Evolutionary conservation across 2,329 filamentous ascomycete genomes (phyloP).

Genomic region (Cytospora schulzeri): DNA sequence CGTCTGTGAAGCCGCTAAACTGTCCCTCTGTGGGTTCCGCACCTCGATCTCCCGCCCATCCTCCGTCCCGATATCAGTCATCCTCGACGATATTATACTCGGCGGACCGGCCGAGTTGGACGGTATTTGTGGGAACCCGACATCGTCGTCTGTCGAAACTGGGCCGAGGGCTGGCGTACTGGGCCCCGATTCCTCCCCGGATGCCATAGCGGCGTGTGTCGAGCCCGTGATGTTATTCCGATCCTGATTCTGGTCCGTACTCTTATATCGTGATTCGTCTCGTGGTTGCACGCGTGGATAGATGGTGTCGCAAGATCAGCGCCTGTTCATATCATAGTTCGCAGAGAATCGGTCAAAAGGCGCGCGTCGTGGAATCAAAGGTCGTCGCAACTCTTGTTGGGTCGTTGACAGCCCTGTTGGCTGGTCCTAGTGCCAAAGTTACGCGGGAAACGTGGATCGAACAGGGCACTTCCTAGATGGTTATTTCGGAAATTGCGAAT

Average conservation of each 20-base stretch:
- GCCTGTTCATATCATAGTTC: slow-evolving; percentile 18
- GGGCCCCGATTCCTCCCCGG: slow-evolving; percentile 40
- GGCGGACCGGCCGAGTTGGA: slow-evolving; percentile 52
- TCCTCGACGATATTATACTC: slow-evolving; percentile 71
- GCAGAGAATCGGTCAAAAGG: not conserved
- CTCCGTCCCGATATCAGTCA: slow-evolving; percentile 66
- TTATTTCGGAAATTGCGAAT: slow-evolving; percentile 13
- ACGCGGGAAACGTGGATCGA: slow-evolving; percentile 10
- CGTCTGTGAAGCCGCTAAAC: slow-evolving; percentile 47
- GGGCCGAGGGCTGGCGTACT: slow-evolving; percentile 35
- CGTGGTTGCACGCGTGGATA: not conserved
- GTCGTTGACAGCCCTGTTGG: slow-evolving; percentile 14
- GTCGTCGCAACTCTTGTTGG: not conserved
- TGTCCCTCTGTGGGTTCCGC: slow-evolving; percentile 34
- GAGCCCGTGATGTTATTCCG: not conserved
- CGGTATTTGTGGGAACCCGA: slow-evolving; percentile 45
- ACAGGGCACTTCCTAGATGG: slow-evolving; percentile 21
- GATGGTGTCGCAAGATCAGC: slow-evolving; percentile 8
- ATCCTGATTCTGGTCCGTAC: not conserved
- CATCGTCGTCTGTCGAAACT: slow-evolving; percentile 38
- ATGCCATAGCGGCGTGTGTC: slow-evolving; percentile 40
- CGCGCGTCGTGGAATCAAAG: slow-evolving; percentile 1
- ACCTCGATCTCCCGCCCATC: slow-evolving; percentile 51
- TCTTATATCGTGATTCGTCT: not conserved
- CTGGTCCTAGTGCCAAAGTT: slow-evolving; percentile 3